Percentiles rank a stretch among this genome's conserved stretches.
phyloP scores from a whole-genome alignment of 2,329 filamentous ascomycete species.

The Ustulina deusta region DNA sequence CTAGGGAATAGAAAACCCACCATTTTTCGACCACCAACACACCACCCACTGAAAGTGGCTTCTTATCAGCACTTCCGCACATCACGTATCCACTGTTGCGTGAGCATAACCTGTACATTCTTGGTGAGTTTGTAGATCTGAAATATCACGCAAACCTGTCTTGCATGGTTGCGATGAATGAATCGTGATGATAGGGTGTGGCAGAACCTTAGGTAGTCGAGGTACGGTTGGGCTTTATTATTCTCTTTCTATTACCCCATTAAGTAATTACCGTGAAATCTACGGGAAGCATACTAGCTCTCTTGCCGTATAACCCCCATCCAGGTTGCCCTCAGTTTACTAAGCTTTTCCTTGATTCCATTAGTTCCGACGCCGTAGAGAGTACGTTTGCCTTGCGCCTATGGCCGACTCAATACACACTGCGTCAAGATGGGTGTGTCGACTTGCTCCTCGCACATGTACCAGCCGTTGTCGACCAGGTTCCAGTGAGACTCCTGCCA shows the following conservation, averaged over 20 bases:
- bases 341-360: background rate
- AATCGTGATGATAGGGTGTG: constrained; percentile 3
- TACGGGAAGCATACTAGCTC: background rate
- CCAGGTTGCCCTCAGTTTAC: background rate
- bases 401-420: constrained; percentile 44
- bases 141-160: background rate
- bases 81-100: constrained; percentile 29
- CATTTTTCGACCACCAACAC: background rate
- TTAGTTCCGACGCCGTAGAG: background rate
- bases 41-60: constrained; percentile 17
- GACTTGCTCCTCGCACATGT: constrained; percentile 54
- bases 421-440: constrained; percentile 46
- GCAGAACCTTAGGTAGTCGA: background rate
- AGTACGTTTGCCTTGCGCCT: constrained; percentile 12
- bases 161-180: background rate
- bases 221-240: constrained; percentile 9
- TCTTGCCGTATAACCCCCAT: background rate
- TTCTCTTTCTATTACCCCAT: constrained; percentile 3
- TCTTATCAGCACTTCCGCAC: background rate
- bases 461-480: constrained; percentile 77
- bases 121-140: constrained; percentile 9
- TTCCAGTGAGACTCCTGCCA: constrained; percentile 74
- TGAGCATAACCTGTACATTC: constrained; percentile 12
- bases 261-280: constrained; percentile 9
- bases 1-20: background rate